These are phyloP conservation scores for Hypoxylon sp. DNA, from an alignment of 2,329 filamentous ascomycete species.

Conservation along the genomic window DNA sequence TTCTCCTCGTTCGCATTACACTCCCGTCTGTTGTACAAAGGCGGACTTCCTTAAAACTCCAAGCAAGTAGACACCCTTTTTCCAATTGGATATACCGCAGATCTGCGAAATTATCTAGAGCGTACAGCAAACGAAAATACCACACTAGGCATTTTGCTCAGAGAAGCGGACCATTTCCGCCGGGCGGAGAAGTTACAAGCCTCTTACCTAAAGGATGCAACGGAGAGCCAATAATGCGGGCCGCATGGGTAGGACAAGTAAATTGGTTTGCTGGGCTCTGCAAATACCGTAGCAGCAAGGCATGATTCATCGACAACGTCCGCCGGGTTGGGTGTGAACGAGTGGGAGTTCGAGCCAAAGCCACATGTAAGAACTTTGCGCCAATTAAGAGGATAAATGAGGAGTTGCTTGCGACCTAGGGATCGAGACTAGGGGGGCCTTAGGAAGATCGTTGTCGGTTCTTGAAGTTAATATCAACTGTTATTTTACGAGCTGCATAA, in stretches of 20 bases:
- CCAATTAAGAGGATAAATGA: constrained; percentile 20
- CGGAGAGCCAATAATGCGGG: constrained; percentile 27
- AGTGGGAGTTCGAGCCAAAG: constrained; percentile 22
- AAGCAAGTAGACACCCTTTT: constrained; percentile 3
- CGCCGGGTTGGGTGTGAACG: constrained; percentile 8
- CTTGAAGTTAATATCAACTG: constrained; percentile 3
- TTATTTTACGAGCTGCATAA: constrained; percentile 15
- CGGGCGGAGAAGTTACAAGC: constrained; percentile 27
- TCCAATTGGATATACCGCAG: constrained; percentile 17
- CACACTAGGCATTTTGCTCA: constrained; percentile 11
- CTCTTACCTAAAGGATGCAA: constrained; percentile 29
- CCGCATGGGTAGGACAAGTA: constrained; percentile 35
- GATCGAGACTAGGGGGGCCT: constrained; percentile 11
- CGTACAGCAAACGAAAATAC: constrained; percentile 19
- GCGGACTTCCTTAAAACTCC: background rate
- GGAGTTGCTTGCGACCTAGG: constrained; percentile 20
- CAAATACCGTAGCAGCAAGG: constrained; percentile 21
- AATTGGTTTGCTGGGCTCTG: constrained; percentile 31
- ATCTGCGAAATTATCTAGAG: constrained; percentile 13
- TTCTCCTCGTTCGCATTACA: background rate
- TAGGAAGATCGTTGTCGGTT: constrained; percentile 15
- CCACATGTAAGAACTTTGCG: constrained; percentile 28
- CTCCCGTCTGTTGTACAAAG: background rate
- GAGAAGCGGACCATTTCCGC: constrained; percentile 18
- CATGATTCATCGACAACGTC: constrained; percentile 30